Evolutionary conservation across 495 filamentous ascomycete species (phyloP).

Genomic region (Thermochaetoides thermophila): DNA sequence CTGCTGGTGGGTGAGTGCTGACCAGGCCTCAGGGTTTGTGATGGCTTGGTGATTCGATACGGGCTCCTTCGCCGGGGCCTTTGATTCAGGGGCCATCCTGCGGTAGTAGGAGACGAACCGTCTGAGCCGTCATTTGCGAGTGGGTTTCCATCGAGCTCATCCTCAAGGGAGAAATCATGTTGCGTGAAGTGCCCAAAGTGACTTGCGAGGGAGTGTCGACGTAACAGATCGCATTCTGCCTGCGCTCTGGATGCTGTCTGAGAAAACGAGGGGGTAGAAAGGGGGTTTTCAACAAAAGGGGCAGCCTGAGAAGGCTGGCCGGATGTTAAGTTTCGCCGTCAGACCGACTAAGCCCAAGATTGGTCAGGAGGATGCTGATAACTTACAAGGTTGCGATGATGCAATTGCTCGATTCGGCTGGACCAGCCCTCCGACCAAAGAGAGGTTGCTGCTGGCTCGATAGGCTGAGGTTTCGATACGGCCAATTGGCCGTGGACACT

Average conservation of each 20-base stretch:
- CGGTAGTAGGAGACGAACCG: conserved; percentile 3
- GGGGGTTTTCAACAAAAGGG: neutral
- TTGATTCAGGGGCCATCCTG: conserved; percentile 1
- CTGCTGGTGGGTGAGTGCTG: neutral
- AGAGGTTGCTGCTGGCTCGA: neutral
- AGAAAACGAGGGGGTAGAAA: conserved; percentile 1
- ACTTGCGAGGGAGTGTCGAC: neutral
- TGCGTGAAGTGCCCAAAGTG: conserved; percentile 7
- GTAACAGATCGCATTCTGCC: conserved; percentile 10
- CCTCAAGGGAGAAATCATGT: conserved; percentile 5
- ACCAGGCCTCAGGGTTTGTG: neutral
- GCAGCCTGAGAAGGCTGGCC: neutral
- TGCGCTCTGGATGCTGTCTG: conserved; percentile 1
- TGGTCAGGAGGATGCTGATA: neutral
- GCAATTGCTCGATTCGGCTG: neutral
- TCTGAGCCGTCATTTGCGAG: conserved; percentile 10
- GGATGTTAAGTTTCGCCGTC: neutral
- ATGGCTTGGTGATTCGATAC: conserved; percentile 5
- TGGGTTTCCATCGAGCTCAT: conserved; percentile 15
- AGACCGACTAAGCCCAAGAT: neutral
- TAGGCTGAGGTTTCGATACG: neutral
- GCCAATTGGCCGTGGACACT: conserved; percentile 1
- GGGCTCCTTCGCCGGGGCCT: conserved; percentile 4
- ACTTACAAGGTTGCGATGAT: conserved; percentile 3
- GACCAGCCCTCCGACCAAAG: conserved; percentile 2